Base-by-base conservation (phyloP, 129 eudicot species). In the Escallonia herrerae region DNA sequence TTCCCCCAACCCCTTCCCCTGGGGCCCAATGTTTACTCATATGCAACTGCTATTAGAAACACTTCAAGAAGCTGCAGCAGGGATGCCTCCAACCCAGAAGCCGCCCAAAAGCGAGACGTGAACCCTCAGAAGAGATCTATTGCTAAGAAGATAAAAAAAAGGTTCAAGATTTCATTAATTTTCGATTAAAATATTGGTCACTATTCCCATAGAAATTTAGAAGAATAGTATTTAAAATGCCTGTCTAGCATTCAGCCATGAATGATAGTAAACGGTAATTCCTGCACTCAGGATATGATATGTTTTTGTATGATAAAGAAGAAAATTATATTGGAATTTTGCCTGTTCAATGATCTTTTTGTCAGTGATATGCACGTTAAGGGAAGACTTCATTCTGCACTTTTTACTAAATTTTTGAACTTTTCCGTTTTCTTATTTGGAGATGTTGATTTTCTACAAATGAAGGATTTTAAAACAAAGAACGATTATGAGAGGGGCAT, bases 41-140 rank as follows among this genome's bases (percentile, higher is more conserved):
- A 6, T 12, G 3, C 11, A 38, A 46, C 59, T 66, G 63, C 52
- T 58, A 13, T 57, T 68, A 79, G 79, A 50, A 57, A 46, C 69
- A 37, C 46, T 62, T 62, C 52, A 64, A 73, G 76, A 65, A 69
- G 70, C 67, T 41, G 72, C 67, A 46, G 64, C 66, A 13, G 66
- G 4, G 45, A 50, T 43, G 8, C 48, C 82, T 64, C 52, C 65
- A 4, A 43, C 48, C 12, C 60, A 54, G 15, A n/a, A 63, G 44
- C 71, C 68, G 37, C 76, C 70, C 38, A 52, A 70, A 70, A 71
- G 64, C 13, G 76, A 85, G 73, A 61, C 73, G 40, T 81, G 78
- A 76, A 59, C 44, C 15, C 3, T 3, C 15, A 40, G 46, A 39
- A 59, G 51, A 57, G n/a, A 11, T 54, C 41, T 70, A 60, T 70